Conservation (phyloP, 257 asterid species). For the Nicotiana knightiana region DNA sequence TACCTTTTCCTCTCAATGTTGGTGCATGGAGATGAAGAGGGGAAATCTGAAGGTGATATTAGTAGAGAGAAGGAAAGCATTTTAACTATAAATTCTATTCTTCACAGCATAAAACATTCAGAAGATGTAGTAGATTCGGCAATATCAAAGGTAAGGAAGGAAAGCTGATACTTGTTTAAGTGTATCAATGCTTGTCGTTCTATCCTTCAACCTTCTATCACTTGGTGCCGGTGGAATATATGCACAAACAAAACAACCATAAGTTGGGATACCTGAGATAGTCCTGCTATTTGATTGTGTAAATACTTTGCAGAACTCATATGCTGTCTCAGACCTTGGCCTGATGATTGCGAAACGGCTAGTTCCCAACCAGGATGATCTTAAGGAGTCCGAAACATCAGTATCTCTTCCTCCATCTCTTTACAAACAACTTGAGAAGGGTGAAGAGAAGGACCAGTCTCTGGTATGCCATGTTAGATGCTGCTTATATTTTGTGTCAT, state of each 20-base stretch:
- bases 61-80: constrained; percentile 70
- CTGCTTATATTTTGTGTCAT: not conserved
- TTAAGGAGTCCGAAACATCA: constrained; percentile 45
- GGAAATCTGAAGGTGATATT: constrained; percentile 48
- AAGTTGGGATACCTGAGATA: constrained; percentile 9
- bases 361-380: constrained; percentile 47
- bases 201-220: constrained; percentile 4
- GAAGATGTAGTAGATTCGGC: constrained; percentile 65
- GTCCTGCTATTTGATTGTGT: constrained; percentile 20
- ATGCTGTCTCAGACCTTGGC: constrained; percentile 84
- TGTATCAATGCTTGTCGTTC: constrained; percentile 13
- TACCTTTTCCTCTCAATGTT: constrained; percentile 82
- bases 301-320: constrained; percentile 53
- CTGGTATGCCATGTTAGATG: constrained; percentile 39
- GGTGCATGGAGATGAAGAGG: constrained; percentile 71
- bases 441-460: constrained; percentile 33
- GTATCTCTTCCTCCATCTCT: constrained; percentile 55
- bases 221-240: not conserved
- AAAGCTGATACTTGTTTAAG: not conserved
- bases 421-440: constrained; percentile 52
- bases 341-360: constrained; percentile 58
- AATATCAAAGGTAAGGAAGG: constrained; percentile 67
- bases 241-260: not conserved
- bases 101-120: constrained; percentile 64
- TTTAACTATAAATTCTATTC: constrained; percentile 47